phyloP scores from a whole-genome alignment of 1,139 yeast genomes.

The Saccharomycopsis hybrid region DNA sequence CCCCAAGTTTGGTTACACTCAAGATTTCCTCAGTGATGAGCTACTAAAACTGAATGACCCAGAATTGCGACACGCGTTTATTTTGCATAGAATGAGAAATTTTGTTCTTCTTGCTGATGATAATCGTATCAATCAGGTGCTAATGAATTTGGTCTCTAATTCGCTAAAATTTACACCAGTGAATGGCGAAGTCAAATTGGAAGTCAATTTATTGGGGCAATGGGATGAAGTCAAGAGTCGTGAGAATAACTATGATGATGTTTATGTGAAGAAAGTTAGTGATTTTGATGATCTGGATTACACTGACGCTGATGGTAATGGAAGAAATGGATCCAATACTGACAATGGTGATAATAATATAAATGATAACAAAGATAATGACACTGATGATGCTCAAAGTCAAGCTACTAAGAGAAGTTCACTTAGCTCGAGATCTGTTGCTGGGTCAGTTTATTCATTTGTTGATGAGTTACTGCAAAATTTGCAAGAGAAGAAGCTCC shows the following conservation, averaged over 20 bases:
- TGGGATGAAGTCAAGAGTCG: slow-evolving; percentile 49
- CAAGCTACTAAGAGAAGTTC: not conserved
- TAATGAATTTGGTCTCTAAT: slow-evolving; percentile 82
- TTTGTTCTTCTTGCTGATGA: slow-evolving; percentile 77
- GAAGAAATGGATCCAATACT: not conserved
- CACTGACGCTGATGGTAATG: not conserved
- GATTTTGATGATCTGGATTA: slow-evolving; percentile 18
- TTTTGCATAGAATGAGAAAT: slow-evolving; percentile 35
- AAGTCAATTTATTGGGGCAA: slow-evolving; percentile 61
- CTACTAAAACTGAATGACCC: not conserved
- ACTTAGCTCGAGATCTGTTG: not conserved
- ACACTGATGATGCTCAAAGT: not conserved
- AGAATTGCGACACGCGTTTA: not conserved
- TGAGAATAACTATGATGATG: slow-evolving; percentile 31
- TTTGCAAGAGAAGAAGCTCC: slow-evolving; percentile 12
- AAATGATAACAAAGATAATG: not conserved
- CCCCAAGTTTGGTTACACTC: slow-evolving; percentile 2
- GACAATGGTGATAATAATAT: not conserved
- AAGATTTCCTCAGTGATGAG: slow-evolving; percentile 37
- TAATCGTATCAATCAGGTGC: slow-evolving; percentile 77
- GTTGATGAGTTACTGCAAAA: slow-evolving; percentile 7
- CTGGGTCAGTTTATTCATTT: slow-evolving; percentile 7
- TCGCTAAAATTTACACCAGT: slow-evolving; percentile 85
- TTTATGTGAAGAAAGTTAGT: slow-evolving; percentile 29
- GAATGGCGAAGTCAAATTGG: slow-evolving; percentile 72